These are phyloP conservation scores for Schwanniomyces yamadae DNA, from an alignment of 805 yeast genomes.

Conservation along the genomic window DNA sequence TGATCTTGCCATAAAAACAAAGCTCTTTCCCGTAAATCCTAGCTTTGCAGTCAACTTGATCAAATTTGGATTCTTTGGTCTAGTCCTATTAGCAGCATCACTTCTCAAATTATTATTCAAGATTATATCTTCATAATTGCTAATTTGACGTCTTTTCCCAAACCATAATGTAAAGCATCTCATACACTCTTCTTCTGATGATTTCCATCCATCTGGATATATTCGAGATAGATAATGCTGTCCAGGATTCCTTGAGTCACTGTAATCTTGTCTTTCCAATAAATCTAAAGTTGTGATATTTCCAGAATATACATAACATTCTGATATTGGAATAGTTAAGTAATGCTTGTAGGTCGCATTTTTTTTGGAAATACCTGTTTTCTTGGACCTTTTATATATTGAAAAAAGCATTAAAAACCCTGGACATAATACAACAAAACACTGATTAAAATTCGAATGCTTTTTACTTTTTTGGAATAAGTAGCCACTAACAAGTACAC, in stretches of 20 bases:
- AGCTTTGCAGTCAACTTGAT: conserved; percentile 49
- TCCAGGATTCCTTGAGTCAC: conserved; percentile 53
- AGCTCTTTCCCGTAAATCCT: conserved; percentile 65
- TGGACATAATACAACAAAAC: conserved; percentile 65
- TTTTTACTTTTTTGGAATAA: conserved; percentile 69
- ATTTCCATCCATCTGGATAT: conserved; percentile 81
- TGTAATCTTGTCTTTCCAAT: conserved; percentile 43
- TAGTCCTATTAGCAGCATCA: conserved; percentile 6
- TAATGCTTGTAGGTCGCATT: conserved; percentile 50
- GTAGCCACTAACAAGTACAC: conserved; percentile 62
- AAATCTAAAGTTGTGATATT: conserved; percentile 57
- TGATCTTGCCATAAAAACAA: conserved; percentile 79
- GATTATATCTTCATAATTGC: conserved; percentile 15
- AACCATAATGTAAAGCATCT: conserved; percentile 86
- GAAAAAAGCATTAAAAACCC: conserved; percentile 63
- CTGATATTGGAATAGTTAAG: conserved; percentile 58
- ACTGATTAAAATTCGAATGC: conserved; percentile 63
- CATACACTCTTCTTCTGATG: conserved; percentile 71
- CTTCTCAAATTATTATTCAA: conserved; percentile 10
- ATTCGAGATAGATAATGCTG: conserved; percentile 63
- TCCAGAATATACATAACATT: conserved; percentile 79
- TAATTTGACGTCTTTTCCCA: conserved; percentile 57
- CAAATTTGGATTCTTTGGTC: conserved; percentile 41
- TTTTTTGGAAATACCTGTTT: conserved; percentile 46
- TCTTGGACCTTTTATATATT: conserved; percentile 45